Evolutionary conservation across 225 moss, liverwort and hornwort species (phyloP).

Genomic region (Physcomitrium patens): DNA sequence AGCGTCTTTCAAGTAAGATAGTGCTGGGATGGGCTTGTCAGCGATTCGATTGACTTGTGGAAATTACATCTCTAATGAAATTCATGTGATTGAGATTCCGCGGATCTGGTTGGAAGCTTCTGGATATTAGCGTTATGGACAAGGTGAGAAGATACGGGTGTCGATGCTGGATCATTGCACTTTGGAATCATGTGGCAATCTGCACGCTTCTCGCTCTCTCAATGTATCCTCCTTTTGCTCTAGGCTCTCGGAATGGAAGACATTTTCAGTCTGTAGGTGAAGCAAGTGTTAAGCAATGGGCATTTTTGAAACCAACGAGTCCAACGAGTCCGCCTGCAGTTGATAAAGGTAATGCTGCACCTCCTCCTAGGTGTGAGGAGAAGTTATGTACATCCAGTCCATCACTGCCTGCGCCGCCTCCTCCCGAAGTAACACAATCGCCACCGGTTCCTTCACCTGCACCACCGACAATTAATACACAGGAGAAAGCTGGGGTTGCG

Average conservation of each 20-base stretch:
- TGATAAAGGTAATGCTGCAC: background rate
- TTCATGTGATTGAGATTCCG: background rate
- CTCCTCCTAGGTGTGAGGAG: background rate
- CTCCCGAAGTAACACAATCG: background rate
- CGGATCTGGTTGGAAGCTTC: background rate
- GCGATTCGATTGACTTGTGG: background rate
- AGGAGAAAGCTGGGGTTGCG: constrained; percentile 30
- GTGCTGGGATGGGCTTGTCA: background rate
- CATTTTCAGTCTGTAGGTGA: background rate
- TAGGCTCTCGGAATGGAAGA: background rate
- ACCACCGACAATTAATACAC: constrained; percentile 1
- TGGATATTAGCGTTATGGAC: constrained; percentile 3
- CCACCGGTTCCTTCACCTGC: background rate
- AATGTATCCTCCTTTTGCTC: constrained; percentile 4
- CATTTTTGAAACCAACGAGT: background rate
- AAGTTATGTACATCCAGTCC: background rate
- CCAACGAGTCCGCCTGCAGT: too few species aligned
- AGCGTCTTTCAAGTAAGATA: background rate
- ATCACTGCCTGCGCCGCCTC: background rate
- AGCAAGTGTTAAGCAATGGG: background rate
- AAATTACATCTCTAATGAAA: background rate
- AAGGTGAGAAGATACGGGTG: background rate
- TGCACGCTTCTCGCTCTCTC: constrained; percentile 6
- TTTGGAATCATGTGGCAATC: background rate
- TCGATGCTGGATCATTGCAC: background rate